phyloP scores from a whole-genome alignment of 345 rosid species.

The Gossypium raimondii region DNA sequence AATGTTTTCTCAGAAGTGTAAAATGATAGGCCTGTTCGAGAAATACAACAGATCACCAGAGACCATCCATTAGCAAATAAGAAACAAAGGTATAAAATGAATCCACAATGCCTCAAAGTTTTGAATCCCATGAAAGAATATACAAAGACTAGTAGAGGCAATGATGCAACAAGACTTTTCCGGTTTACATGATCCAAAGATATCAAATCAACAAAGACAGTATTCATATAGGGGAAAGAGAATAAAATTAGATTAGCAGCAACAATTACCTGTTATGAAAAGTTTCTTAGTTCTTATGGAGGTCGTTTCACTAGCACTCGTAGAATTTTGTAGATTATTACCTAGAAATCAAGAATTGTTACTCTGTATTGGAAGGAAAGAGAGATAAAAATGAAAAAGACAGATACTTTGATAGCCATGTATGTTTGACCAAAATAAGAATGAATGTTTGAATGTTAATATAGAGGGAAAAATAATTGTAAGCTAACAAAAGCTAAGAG shows the following conservation, averaged over 20 bases:
- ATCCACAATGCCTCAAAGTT: constrained; percentile 3
- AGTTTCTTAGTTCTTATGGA: constrained; percentile 71
- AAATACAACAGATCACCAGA: background rate
- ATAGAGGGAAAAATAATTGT: background rate
- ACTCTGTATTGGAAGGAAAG: background rate
- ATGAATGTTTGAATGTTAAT: background rate
- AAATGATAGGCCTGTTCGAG: constrained; percentile 67
- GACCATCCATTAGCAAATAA: constrained; percentile 12
- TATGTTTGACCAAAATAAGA: constrained; percentile 1
- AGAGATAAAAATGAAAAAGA: background rate
- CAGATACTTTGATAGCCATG: background rate
- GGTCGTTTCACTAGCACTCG: constrained; percentile 20
- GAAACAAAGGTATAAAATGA: background rate
- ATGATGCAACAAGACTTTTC: background rate
- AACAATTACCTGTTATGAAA: constrained; percentile 70
- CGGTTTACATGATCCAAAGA: background rate
- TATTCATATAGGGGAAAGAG: background rate
- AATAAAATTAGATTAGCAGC: constrained; percentile 2
- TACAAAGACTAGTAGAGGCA: background rate
- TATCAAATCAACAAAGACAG: background rate
- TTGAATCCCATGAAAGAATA: background rate
- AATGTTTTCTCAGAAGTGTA: constrained; percentile 95
- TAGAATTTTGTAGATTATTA: constrained; percentile 23
- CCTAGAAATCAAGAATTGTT: constrained; percentile 30
- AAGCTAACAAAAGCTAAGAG: background rate